Conservation (phyloP, 2,329 filamentous ascomycete species). For the Colletotrichum sp. region DNA sequence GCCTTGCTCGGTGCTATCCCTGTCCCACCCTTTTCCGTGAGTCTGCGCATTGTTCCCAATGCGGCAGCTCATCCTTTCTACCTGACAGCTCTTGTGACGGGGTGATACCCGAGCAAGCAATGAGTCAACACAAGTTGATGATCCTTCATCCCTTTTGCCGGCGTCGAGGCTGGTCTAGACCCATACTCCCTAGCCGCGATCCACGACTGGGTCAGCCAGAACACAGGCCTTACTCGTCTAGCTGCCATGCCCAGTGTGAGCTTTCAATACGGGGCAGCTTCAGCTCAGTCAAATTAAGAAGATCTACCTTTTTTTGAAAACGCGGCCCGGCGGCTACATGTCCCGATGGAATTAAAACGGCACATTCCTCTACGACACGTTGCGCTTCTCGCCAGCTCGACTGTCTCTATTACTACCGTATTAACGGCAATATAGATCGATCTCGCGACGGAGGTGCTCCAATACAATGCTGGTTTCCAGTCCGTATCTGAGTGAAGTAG, state of each 20-base stretch:
- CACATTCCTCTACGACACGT: constrained; percentile 46
- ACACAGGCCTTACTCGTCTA: too few relatives aligned
- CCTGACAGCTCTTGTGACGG: neutral
- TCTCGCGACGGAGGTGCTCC: constrained; percentile 33
- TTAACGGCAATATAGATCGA: constrained; percentile 56
- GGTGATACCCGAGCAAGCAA: neutral
- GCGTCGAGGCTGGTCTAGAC: neutral
- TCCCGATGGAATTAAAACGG: constrained; percentile 36
- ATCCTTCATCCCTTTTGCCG: neutral
- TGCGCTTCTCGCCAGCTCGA: constrained; percentile 40
- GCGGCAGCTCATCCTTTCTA: neutral
- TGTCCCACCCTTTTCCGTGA: too few relatives aligned
- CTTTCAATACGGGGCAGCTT: too few relatives aligned
- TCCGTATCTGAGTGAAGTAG: constrained; percentile 30
- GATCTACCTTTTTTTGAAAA: constrained; percentile 35
- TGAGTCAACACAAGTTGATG: rapidly evolving
- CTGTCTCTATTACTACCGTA: constrained; percentile 47
- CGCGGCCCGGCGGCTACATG: constrained; percentile 28
- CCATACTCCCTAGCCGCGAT: constrained; percentile 33
- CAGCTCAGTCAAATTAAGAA: too few relatives aligned
- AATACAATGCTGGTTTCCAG: constrained; percentile 41
- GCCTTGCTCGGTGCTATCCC: too few relatives aligned
- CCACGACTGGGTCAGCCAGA: neutral
- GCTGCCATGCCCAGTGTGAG: too few relatives aligned
- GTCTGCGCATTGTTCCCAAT: too few relatives aligned